phyloP scores from a whole-genome alignment of 805 yeast species.

The Metschnikowia matae region DNA sequence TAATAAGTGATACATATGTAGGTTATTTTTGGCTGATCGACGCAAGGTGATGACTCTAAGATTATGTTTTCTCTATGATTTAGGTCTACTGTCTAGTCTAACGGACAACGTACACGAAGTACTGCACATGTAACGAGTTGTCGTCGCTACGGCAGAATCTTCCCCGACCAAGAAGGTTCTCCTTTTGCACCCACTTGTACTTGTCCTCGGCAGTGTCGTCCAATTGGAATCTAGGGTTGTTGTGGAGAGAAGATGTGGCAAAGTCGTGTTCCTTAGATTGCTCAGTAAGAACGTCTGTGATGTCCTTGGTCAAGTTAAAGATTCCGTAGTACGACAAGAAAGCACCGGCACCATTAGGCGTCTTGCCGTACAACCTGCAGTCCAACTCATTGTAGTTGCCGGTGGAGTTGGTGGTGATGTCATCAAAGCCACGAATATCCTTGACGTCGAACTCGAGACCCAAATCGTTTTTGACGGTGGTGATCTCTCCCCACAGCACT shows the following conservation, averaged over 20 bases:
- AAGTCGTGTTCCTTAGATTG: slow-evolving; percentile 29
- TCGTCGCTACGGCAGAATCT: slow-evolving; percentile 44
- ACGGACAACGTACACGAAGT: slow-evolving; percentile 40
- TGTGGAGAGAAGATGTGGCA: slow-evolving; percentile 47
- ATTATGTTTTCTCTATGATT: too few species aligned
- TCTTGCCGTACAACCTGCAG: slow-evolving; percentile 46
- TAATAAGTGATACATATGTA: too few species aligned
- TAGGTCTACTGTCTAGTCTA: background rate
- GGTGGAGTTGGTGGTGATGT: slow-evolving; percentile 35
- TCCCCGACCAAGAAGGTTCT: slow-evolving; percentile 56
- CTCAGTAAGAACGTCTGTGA: slow-evolving; percentile 34
- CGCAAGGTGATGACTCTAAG: too few species aligned
- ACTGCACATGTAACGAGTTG: slow-evolving; percentile 51
- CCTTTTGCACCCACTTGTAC: slow-evolving; percentile 47
- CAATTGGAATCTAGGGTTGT: slow-evolving; percentile 43
- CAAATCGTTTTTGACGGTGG: slow-evolving; percentile 27
- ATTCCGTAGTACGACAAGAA: slow-evolving; percentile 48
- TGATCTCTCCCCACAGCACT: slow-evolving; percentile 25
- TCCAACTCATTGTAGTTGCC: slow-evolving; percentile 35
- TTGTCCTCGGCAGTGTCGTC: slow-evolving; percentile 41
- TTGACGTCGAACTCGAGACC: slow-evolving; percentile 30
- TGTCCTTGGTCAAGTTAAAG: slow-evolving; percentile 33
- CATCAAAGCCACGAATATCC: slow-evolving; percentile 44
- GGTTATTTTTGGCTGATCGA: too few species aligned
- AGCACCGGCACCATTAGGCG: slow-evolving; percentile 41